Percentiles rank a stretch among this genome's conserved stretches.
phyloP scores from a whole-genome alignment of 768 basidiomycete genomes.

The Tylopilus balloui region DNA sequence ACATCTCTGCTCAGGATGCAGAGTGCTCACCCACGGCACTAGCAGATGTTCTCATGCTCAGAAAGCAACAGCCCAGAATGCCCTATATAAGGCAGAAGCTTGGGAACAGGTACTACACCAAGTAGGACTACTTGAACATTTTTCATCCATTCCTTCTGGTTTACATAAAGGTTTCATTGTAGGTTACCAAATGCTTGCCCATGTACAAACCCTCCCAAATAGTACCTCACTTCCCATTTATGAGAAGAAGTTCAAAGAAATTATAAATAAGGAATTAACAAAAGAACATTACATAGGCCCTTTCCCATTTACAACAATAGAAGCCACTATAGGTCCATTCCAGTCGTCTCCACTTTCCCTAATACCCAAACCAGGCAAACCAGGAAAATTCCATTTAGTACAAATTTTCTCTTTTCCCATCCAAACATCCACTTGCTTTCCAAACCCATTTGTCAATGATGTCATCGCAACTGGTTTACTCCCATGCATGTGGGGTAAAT shows the following conservation, averaged over 20 bases:
- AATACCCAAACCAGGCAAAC: background rate
- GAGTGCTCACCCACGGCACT: too few species aligned
- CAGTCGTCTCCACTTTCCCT: background rate
- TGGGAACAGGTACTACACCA: background rate
- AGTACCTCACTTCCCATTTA: too few species aligned
- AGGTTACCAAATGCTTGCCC: background rate
- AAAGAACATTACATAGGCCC: background rate
- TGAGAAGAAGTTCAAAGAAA: background rate
- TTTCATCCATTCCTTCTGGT: background rate
- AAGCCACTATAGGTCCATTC: background rate
- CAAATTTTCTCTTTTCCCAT: background rate
- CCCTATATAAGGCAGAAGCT: background rate
- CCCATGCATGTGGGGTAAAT: background rate
- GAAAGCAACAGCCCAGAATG: background rate
- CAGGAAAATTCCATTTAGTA: background rate
- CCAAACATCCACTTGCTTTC: background rate
- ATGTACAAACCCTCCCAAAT: background rate
- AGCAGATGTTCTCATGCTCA: too few species aligned
- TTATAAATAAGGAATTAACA: background rate
- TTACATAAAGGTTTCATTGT: background rate
- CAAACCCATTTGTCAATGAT: background rate
- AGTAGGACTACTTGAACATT: too few species aligned
- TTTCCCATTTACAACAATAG: background rate
- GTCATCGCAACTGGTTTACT: too few species aligned
- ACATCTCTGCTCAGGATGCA: too few species aligned